Conservation (phyloP, 768 basidiomycete genomes). For the Lactifluus echinatus region DNA sequence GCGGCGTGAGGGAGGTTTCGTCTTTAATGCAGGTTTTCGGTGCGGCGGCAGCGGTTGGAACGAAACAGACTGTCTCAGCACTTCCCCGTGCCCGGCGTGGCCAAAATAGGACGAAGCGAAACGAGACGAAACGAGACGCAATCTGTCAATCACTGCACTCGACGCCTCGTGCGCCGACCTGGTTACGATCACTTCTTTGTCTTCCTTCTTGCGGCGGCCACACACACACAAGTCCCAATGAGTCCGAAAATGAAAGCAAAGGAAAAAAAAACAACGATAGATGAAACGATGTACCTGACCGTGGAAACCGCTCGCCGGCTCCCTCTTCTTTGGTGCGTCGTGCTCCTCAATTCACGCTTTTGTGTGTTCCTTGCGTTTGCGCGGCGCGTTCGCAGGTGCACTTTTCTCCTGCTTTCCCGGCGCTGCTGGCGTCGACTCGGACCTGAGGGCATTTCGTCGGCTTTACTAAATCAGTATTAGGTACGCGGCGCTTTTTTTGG, state of each 20-base stretch:
- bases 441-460: neutral
- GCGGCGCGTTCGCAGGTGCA: neutral
- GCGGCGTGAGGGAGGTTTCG: too few species aligned
- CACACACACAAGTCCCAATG: neutral
- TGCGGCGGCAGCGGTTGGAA: too few species aligned
- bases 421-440: neutral
- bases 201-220: slow-evolving; percentile 3
- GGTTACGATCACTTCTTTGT: neutral
- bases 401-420: neutral
- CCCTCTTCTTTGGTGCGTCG: neutral
- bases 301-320: neutral
- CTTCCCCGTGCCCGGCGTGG: too few species aligned
- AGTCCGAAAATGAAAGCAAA: neutral
- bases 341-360: neutral
- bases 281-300: neutral
- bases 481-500: neutral
- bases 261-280: too few species aligned
- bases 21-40: too few species aligned
- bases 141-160: too few species aligned
- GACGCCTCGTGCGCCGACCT: neutral
- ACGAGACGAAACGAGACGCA: too few species aligned
- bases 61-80: too few species aligned
- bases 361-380: slow-evolving; percentile 1
- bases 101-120: too few species aligned
- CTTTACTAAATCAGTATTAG: neutral